Conservation (phyloP, 306 rosid genomes). For the Cicer judaicum region DNA sequence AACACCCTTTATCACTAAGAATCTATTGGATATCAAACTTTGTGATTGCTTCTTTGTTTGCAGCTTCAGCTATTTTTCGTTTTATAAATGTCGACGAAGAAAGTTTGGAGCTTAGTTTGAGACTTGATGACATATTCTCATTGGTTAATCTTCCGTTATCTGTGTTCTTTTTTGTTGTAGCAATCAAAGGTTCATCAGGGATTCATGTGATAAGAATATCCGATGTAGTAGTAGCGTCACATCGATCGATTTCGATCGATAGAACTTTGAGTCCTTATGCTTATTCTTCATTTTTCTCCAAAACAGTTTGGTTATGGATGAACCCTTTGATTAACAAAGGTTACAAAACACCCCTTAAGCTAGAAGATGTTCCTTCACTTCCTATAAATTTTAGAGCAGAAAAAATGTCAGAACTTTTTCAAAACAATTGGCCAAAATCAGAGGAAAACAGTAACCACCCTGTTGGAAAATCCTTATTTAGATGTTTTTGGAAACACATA, state of each 20-base stretch:
- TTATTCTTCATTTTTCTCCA: slow-evolving; percentile 43
- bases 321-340: slow-evolving; percentile 52
- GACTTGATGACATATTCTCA: slow-evolving; percentile 52
- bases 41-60: slow-evolving; percentile 41
- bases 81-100: background rate
- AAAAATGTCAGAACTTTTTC: slow-evolving; percentile 62
- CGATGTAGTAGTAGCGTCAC: slow-evolving; percentile 27
- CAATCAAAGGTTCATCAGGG: slow-evolving; percentile 46
- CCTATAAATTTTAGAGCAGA: slow-evolving; percentile 46
- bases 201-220: slow-evolving; percentile 45
- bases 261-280: slow-evolving; percentile 50
- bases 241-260: slow-evolving; percentile 30
- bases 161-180: slow-evolving; percentile 31
- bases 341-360: slow-evolving; percentile 47
- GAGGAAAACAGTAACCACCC: slow-evolving; percentile 70
- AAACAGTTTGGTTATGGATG: slow-evolving; percentile 52
- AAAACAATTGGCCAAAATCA: slow-evolving; percentile 73
- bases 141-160: slow-evolving; percentile 46
- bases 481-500: slow-evolving; percentile 78
- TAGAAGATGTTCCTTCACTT: slow-evolving; percentile 55
- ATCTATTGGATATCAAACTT: slow-evolving; percentile 48
- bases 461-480: slow-evolving; percentile 62
- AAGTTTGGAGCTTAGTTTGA: slow-evolving; percentile 45
- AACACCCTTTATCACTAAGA: slow-evolving; percentile 53
- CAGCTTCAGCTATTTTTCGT: slow-evolving; percentile 48